phyloP scores from a whole-genome alignment of 169 alveolate genomes.

The Plasmodium knowlesi region DNA sequence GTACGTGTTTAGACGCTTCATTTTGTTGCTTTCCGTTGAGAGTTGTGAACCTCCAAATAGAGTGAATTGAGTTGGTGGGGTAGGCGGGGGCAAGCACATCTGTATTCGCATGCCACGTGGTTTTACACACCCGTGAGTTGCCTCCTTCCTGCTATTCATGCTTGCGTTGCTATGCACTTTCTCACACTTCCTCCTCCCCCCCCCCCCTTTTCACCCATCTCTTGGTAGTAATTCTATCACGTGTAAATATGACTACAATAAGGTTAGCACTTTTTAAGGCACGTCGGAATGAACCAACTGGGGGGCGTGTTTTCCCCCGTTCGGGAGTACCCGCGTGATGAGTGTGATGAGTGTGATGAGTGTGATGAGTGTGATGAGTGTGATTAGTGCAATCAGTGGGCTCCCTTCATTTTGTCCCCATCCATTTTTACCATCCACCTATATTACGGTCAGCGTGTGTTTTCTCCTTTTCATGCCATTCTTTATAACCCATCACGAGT shows the following conservation, averaged over 20 bases:
- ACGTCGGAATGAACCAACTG: slow-evolving; percentile 2
- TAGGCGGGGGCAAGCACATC: background rate
- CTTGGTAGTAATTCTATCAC: slow-evolving; percentile 75
- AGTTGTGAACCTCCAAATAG: background rate
- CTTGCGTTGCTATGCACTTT: background rate
- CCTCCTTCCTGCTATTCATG: background rate
- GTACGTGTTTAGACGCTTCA: background rate
- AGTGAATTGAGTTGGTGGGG: background rate
- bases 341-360: background rate
- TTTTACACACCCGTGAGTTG: background rate
- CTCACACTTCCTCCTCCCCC: background rate
- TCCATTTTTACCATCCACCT: background rate
- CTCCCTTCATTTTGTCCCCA: background rate
- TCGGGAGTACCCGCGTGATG: too few relatives aligned
- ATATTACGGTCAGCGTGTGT: background rate
- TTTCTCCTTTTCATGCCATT: background rate
- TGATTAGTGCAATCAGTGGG: background rate
- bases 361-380: too few relatives aligned
- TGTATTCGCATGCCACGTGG: background rate
- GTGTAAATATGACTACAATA: slow-evolving; percentile 77
- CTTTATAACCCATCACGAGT: background rate
- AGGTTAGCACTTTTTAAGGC: slow-evolving; percentile 64
- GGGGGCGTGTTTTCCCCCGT: background rate
- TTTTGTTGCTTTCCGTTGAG: background rate
- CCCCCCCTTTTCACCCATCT: slow-evolving; percentile 19